Evolutionary conservation across 768 basidiomycete genomes (phyloP), one percentile per base, ranked within the genome.

Genomic region (Termitomyces sp.): DNA sequence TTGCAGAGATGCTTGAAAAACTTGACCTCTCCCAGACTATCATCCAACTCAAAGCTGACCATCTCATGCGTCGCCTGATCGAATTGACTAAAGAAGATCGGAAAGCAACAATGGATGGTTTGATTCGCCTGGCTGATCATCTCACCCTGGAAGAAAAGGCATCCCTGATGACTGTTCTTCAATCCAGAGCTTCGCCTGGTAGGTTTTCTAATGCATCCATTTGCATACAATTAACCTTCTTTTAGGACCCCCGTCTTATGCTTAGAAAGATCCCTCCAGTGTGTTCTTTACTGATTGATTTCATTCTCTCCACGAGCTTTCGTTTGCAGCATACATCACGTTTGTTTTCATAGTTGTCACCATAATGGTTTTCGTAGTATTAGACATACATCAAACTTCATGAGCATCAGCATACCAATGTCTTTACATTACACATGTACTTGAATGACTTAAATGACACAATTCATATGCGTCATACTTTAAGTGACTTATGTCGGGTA

Each of bases 111-210:
- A 70, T 95, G 59, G 85, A 87, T 59, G 86, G 91, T 36, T 80
- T 95, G 57, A 71, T 84, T 50, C 86, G 86, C 49, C 74, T 94
- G 12, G 82, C 87, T n/a, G 87, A 91, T 57, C 80, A 79, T 37
- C 79, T 95, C 58, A 81, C 83, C 0, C 82, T 84, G 24, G 93
- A 93, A 26, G 92, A 94, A 63, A 85, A 83, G 70, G 73, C 80
- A 12, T 72, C 79, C 0, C 67, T 95, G 60, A 78, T 87, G 37
- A 71, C 73, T 42, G 82, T 83, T 39, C 79, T 93, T 51, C 87
- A 88, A 68, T 83, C 73, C 64, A 66, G 80, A 7, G 68, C 76
- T 51, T 82, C 84, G 24, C 77, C 83, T 69, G 86, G 88, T 89
- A 67, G 48, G 81, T 78, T 16, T 34, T 22, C 8, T n/a, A 26